Percentiles rank a stretch among this genome's conserved stretches.
phyloP scores from a whole-genome alignment of 1,284 basidiomycete genomes.

The Cutaneotrichosporon sp. region DNA sequence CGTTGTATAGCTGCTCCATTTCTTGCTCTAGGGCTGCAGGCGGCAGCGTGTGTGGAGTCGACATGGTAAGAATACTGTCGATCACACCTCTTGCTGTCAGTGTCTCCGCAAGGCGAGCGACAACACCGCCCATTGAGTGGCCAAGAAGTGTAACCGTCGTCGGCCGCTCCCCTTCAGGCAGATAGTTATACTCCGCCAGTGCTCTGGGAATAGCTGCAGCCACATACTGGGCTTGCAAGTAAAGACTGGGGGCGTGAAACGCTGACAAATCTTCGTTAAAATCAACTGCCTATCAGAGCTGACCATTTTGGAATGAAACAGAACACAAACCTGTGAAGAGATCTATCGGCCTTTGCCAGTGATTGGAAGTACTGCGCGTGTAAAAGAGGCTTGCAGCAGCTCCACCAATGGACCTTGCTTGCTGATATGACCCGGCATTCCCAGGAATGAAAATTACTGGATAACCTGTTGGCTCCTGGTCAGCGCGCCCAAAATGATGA shows the following conservation, averaged over 20 bases:
- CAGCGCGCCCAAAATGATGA: neutral
- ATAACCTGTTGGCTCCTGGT: slow-evolving; percentile 53
- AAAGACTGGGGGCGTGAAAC: slow-evolving; percentile 83
- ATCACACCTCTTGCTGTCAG: slow-evolving; percentile 55
- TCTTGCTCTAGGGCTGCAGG: slow-evolving; percentile 73
- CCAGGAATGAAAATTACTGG: slow-evolving; percentile 96
- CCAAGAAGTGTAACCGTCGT: slow-evolving; percentile 67
- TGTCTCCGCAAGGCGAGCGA: slow-evolving; percentile 56
- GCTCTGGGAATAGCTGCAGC: slow-evolving; percentile 69
- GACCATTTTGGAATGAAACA: no score
- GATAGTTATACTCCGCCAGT: slow-evolving; percentile 61
- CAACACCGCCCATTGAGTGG: slow-evolving; percentile 98
- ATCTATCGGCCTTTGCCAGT: slow-evolving; percentile 57
- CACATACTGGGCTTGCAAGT: slow-evolving; percentile 75
- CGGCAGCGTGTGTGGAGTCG: slow-evolving; percentile 82
- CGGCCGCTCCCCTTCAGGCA: slow-evolving; percentile 37
- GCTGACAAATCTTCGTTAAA: slow-evolving; percentile 98
- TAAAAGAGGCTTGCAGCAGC: slow-evolving; percentile 77
- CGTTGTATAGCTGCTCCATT: slow-evolving; percentile 67
- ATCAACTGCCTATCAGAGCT: slow-evolving; percentile 59
- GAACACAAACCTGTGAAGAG: slow-evolving; percentile 66
- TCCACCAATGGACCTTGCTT: slow-evolving; percentile 90
- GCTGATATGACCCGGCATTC: slow-evolving; percentile 90
- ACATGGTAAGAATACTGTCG: slow-evolving; percentile 85
- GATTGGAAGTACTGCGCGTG: slow-evolving; percentile 33